Conservation (phyloP, 2,329 filamentous ascomycete genomes). For the Fusarium sp. region DNA sequence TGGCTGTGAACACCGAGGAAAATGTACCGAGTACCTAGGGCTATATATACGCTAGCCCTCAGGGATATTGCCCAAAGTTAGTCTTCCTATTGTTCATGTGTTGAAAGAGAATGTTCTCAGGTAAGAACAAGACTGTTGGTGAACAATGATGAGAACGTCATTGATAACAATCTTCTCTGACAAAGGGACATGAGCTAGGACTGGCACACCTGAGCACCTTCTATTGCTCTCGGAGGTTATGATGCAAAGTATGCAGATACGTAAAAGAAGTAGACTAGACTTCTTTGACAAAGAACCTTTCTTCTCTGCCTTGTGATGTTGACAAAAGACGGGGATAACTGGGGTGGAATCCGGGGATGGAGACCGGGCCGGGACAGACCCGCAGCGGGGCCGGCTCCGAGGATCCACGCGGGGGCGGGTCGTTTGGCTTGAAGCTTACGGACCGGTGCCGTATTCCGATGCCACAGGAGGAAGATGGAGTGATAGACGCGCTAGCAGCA, state of each 20-base stretch:
- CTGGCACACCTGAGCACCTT: neutral
- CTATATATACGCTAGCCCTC: neutral
- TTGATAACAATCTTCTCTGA: neutral
- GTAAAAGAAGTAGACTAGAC: neutral
- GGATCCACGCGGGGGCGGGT: neutral
- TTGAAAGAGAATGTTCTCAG: neutral
- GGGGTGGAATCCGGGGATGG: neutral
- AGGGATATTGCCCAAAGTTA: neutral
- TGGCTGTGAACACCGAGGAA: neutral
- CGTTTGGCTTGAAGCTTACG: neutral
- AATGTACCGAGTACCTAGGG: neutral
- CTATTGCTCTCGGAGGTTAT: neutral
- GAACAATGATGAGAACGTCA: neutral
- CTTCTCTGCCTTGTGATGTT: neutral
- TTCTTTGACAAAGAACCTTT: neutral
- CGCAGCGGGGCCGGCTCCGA: constrained; percentile 10
- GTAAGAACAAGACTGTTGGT: neutral
- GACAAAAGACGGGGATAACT: neutral
- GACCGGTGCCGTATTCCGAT: constrained; percentile 13
- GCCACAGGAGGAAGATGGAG: neutral
- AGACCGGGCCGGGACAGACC: neutral
- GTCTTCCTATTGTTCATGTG: neutral
- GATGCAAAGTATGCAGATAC: neutral
- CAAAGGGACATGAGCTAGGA: neutral
- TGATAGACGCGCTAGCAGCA: neutral